Base-by-base conservation (phyloP, 768 basidiomycete species). In the Mycena olivaceomarginata region DNA sequence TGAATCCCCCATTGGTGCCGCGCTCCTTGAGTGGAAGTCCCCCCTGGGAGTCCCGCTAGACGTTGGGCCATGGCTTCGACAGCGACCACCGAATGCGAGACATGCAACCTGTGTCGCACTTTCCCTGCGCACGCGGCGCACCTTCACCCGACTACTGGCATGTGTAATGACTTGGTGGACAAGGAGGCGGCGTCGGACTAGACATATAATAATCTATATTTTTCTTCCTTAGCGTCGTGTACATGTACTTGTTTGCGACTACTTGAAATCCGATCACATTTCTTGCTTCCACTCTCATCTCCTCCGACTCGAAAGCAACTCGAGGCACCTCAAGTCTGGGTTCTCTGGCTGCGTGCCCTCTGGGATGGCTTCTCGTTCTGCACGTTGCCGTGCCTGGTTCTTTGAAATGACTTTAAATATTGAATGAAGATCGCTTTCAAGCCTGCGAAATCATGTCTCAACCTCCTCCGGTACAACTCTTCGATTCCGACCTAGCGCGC, bases 401-500 rank as follows among this genome's bases (percentile, higher is more conserved):
- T 45, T 45, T 45, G 43, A 45, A 45, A 45, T 45, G 43, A 5
- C 43, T 45, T 45, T 45, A 45, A 45, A 45, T 45, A 45, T 45
- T 45, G 13, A 45, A 45, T 45, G 43, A 45, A 31, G 31, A 31
- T 3, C 43, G 13, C 43, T 10, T 15, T 45, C 43, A 15, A 45
- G 43, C 13, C 11, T 45, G 43, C 9, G 5, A 11, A 45, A 45
- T 45, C 13, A 53, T 18, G 8, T 53, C 18, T 18, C 51, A 12
- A 25, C 25, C 56, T n/a, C 96, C 59, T 10, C 59, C 31, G 15
- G 31, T 60, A 13, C 31, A 39, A 5, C 59, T 60, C 4, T 60
- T 60, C 11, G 59, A 60, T 31, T 10, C 59, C 31, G 11, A 12
- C 39, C 31, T 60, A 7, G 59, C 59, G 5, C 31, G 39, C 10